These are phyloP conservation scores for Metschnikowia lochheadii DNA, from an alignment of 805 yeast genomes.

Conservation along the genomic window DNA sequence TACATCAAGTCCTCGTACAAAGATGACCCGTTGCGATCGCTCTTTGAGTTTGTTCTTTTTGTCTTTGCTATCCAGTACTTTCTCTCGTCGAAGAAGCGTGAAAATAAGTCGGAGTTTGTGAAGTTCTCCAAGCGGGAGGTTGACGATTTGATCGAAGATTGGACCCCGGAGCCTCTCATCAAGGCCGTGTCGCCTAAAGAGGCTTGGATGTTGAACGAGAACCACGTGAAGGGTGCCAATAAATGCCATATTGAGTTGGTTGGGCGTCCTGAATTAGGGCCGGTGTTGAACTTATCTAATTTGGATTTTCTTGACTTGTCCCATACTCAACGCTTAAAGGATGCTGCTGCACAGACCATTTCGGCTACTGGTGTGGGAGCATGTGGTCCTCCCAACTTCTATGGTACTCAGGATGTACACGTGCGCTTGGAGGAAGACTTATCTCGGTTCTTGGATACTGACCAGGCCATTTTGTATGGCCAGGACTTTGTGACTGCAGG, in stretches of 20 bases:
- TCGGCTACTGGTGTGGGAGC: conserved; percentile 88
- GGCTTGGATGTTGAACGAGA: conserved; percentile 56
- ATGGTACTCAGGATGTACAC: conserved; percentile 93
- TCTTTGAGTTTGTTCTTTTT: conserved; percentile 71
- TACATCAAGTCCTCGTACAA: conserved; percentile 85
- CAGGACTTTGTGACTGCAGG: conserved; percentile 87
- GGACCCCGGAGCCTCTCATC: conserved; percentile 88
- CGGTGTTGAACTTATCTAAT: conserved; percentile 64
- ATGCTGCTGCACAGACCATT: conserved; percentile 56
- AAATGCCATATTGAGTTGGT: conserved; percentile 34
- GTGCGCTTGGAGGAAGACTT: conserved; percentile 71
- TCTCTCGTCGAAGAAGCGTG: conserved; percentile 70
- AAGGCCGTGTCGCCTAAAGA: conserved; percentile 49
- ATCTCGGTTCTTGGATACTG: conserved; percentile 72
- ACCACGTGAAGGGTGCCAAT: conserved; percentile 59
- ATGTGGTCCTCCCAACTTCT: conserved; percentile 97
- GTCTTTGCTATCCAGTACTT: conserved; percentile 84
- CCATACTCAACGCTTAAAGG: conserved; percentile 40
- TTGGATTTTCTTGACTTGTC: conserved; percentile 69
- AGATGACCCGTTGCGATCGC: conserved; percentile 87
- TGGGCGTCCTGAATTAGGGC: conserved; percentile 22
- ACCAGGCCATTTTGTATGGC: conserved; percentile 79
- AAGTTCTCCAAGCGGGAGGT: conserved; percentile 59
- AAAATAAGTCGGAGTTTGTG: conserved; percentile 66
- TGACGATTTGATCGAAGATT: conserved; percentile 79